phyloP scores from a whole-genome alignment of 805 yeast genomes.

The Yarrowia sp. region DNA sequence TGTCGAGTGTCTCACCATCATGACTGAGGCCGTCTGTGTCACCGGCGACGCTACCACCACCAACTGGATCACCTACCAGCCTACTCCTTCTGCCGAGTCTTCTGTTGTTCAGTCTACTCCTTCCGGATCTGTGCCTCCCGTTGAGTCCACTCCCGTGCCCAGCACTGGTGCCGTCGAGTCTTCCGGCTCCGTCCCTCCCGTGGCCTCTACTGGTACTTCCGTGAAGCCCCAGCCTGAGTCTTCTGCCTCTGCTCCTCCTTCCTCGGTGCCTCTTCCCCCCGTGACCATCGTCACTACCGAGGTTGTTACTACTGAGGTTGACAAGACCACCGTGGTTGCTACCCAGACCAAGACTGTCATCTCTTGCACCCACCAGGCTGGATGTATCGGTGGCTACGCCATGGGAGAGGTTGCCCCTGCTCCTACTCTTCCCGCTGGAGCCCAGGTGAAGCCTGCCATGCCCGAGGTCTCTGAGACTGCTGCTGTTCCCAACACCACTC shows the following conservation, averaged over 20 bases:
- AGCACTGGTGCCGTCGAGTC: background rate
- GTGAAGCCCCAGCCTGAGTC: background rate
- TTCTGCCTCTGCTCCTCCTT: constrained; percentile 1
- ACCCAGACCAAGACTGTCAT: constrained; percentile 20
- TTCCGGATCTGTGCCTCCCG: background rate
- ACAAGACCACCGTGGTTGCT: constrained; percentile 9
- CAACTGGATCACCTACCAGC: constrained; percentile 30
- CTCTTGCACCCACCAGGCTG: constrained; percentile 26
- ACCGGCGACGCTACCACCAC: constrained; percentile 17
- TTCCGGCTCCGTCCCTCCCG: constrained; percentile 3
- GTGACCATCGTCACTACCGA: constrained; percentile 20
- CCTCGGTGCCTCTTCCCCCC: background rate
- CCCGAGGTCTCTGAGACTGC: constrained; percentile 14
- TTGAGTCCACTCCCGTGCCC: background rate
- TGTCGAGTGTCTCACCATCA: constrained; percentile 12
- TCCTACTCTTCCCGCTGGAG: constrained; percentile 20
- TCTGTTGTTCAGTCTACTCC: background rate
- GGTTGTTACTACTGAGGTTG: constrained; percentile 30
- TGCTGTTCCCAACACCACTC: constrained; percentile 4
- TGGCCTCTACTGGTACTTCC: background rate
- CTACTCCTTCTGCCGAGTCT: constrained; percentile 18
- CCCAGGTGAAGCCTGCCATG: constrained; percentile 22
- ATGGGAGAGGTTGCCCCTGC: background rate
- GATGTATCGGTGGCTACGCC: background rate
- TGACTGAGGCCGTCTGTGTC: constrained; percentile 18